A percentile compares a stretch with the other conserved stretches of the same genome.
phyloP scores from a whole-genome alignment of 352 stramenopile genomes.

The Aphanomyces stellatus region DNA sequence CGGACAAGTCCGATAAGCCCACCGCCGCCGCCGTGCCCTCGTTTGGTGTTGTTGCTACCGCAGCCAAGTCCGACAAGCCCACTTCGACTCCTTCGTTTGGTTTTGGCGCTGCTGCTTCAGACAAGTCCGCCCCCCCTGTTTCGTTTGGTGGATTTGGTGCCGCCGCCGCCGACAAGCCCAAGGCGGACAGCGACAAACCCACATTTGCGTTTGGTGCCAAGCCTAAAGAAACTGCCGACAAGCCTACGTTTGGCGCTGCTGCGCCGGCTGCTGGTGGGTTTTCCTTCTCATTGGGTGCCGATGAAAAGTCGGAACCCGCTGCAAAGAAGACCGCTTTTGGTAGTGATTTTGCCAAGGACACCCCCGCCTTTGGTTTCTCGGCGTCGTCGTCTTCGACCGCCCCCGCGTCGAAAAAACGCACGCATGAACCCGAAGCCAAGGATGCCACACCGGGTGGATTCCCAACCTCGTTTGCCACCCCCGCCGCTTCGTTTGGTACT shows the following conservation, averaged over 20 bases:
- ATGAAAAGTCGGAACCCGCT: too few species aligned
- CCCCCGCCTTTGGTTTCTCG: too few species aligned
- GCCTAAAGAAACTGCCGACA: background rate
- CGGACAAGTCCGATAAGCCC: background rate
- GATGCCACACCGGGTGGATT: background rate
- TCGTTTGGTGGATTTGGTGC: constrained; percentile 9
- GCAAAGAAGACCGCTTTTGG: too few species aligned
- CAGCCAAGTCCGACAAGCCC: background rate
- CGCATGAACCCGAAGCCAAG: too few species aligned
- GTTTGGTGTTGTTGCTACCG: too few species aligned
- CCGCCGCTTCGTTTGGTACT: constrained; percentile 1
- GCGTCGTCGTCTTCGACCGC: too few species aligned
- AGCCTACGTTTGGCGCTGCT: background rate
- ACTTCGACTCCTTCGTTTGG: constrained; percentile 21
- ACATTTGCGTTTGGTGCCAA: background rate
- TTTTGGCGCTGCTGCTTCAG: constrained; percentile 23
- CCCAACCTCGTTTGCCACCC: too few species aligned
- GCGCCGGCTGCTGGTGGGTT: background rate
- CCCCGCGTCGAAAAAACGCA: too few species aligned
- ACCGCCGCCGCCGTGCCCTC: too few species aligned
- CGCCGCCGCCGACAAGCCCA: background rate
- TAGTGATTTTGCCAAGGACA: too few species aligned
- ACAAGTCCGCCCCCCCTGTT: constrained; percentile 12
- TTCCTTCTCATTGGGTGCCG: background rate
- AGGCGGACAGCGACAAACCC: background rate